These are phyloP conservation scores for Aphanomyces astaci DNA, from an alignment of 352 stramenopile genomes.

Conservation along the genomic window DNA sequence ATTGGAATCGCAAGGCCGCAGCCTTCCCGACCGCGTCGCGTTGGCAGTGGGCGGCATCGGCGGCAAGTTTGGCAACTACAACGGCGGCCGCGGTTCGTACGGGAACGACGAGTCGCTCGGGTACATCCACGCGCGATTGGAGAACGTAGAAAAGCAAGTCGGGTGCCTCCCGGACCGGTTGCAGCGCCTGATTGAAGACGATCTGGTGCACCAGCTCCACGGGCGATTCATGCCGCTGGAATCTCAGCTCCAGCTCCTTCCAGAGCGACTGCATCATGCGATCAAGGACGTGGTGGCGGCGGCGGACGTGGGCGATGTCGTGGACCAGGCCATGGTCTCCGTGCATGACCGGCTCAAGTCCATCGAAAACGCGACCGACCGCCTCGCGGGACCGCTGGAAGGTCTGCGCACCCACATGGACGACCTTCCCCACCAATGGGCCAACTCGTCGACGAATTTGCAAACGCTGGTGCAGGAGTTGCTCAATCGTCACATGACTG, in stretches of 20 bases:
- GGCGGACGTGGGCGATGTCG: not conserved
- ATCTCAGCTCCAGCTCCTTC: not conserved
- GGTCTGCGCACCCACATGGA: not conserved
- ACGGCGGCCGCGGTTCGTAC: not conserved
- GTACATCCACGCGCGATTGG: not conserved
- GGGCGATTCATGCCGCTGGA: not conserved
- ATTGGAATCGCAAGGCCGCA: not conserved
- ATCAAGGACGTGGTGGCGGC: not conserved
- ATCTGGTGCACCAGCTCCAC: not conserved
- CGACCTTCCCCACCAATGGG: not conserved
- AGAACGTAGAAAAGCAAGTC: not conserved
- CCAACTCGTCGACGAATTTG: not conserved
- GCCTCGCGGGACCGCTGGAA: not conserved
- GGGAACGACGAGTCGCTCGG: not conserved
- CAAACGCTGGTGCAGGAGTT: not conserved
- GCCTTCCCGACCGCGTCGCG: not conserved
- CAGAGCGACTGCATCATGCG: not conserved
- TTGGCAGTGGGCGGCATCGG: not conserved
- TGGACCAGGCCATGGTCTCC: not conserved
- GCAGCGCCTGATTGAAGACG: not conserved
- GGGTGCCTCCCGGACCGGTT: not conserved
- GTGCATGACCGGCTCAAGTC: not conserved
- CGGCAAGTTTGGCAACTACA: slow-evolving; percentile 9
- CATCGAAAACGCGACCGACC: not conserved
- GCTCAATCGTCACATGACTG: not conserved